These are phyloP conservation scores for Saksenaea oblongispora DNA, from an alignment of 371 early-diverging fungal species.

Conservation along the genomic window DNA sequence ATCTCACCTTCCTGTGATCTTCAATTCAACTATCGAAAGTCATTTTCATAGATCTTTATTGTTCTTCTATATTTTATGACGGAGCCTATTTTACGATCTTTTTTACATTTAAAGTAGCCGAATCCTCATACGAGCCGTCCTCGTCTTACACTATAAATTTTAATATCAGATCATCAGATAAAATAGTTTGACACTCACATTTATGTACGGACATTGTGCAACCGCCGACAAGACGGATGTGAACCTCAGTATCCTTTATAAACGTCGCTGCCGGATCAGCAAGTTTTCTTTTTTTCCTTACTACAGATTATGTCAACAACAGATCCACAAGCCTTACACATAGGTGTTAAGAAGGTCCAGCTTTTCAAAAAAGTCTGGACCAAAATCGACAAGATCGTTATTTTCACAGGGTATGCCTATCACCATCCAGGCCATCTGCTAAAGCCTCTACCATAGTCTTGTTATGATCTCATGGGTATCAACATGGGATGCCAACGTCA, in stretches of 20 bases:
- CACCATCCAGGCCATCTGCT: too few species aligned
- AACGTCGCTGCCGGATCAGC: background rate
- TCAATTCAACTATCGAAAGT: too few species aligned
- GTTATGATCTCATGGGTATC: conserved; percentile 27
- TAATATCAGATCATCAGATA: conserved; percentile 3
- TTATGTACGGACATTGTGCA: background rate
- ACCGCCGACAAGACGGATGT: background rate
- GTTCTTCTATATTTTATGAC: too few species aligned
- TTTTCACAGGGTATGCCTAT: conserved; percentile 32
- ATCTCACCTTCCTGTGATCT: too few species aligned
- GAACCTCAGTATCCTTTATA: background rate
- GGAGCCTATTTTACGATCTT: background rate
- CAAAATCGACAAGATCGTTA: conserved; percentile 15
- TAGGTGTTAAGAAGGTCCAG: conserved; percentile 27
- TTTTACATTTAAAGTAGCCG: background rate
- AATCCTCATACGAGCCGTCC: too few species aligned
- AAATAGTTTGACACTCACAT: background rate
- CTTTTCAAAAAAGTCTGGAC: conserved; percentile 31
- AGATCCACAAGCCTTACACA: background rate
- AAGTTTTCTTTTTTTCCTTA: background rate
- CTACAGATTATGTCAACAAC: background rate
- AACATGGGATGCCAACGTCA: conserved; percentile 22
- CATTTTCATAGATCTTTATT: too few species aligned
- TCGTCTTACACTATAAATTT: background rate
- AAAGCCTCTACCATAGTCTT: too few species aligned